Conservation (phyloP, 225 moss, liverwort and hornwort genomes). For the Marchantia paleacea region DNA sequence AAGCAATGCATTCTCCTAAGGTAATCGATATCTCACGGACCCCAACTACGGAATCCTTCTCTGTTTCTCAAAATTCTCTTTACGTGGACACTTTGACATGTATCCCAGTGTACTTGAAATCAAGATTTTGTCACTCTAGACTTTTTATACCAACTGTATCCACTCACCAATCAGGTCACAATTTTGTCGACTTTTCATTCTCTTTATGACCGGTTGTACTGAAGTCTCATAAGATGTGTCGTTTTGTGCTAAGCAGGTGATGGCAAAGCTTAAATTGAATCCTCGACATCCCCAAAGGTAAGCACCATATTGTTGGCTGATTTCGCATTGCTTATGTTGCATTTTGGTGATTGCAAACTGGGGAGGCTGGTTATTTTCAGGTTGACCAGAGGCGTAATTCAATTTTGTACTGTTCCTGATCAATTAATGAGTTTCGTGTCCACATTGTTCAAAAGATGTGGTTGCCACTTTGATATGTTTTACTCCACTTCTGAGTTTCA, state of each 20-base stretch:
- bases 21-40: slow-evolving; percentile 31
- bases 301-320: not conserved
- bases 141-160: too few relatives aligned
- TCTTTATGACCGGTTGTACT: not conserved
- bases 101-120: not conserved
- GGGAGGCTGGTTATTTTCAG: too few relatives aligned
- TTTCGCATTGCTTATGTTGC: not conserved
- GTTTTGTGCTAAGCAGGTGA: slow-evolving; percentile 29
- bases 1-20: slow-evolving; percentile 69
- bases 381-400: too few relatives aligned
- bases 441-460: not conserved
- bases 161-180: too few relatives aligned
- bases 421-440: not conserved
- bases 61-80: not conserved
- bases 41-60: not conserved
- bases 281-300: slow-evolving; percentile 37
- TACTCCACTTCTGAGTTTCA: not conserved
- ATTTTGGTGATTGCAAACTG: not conserved
- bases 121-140: too few relatives aligned
- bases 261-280: slow-evolving; percentile 43
- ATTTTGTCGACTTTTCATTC: too few relatives aligned
- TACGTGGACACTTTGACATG: not conserved
- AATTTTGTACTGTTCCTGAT: not conserved
- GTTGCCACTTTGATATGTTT: not conserved
- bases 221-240: not conserved